Conservation (phyloP, 2,329 filamentous ascomycete genomes). For the Zopfia rhizophila region DNA sequence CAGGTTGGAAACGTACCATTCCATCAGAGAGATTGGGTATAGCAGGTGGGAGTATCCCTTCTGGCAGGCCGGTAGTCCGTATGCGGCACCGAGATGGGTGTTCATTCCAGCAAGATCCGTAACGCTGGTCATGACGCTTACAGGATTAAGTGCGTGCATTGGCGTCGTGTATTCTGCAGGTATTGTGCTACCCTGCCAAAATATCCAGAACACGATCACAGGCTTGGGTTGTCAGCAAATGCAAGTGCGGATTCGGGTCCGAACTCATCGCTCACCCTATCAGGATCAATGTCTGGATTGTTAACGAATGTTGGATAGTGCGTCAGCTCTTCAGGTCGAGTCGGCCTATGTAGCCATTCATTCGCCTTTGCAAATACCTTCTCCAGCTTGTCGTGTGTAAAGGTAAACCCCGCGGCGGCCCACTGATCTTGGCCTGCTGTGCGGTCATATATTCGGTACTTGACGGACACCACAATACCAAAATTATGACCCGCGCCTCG, state of each 20-base stretch:
- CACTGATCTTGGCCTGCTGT: slow-evolving; percentile 19
- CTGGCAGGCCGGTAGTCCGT: slow-evolving; percentile 24
- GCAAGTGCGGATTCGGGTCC: not conserved
- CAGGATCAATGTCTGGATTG: slow-evolving; percentile 22
- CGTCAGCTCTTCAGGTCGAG: slow-evolving; percentile 21
- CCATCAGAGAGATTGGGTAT: slow-evolving; percentile 23
- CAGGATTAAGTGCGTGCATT: slow-evolving; percentile 25
- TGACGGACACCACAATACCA: slow-evolving; percentile 46
- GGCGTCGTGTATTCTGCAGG: slow-evolving; percentile 29
- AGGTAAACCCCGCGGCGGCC: slow-evolving; percentile 24
- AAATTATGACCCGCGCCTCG: slow-evolving; percentile 49
- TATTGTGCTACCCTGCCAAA: slow-evolving; percentile 28
- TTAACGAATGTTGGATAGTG: slow-evolving; percentile 26
- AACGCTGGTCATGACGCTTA: slow-evolving; percentile 14
- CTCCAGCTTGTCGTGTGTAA: slow-evolving; percentile 31
- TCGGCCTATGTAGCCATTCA: slow-evolving; percentile 20
- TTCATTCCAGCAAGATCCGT: slow-evolving; percentile 30
- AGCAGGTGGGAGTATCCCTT: slow-evolving; percentile 23
- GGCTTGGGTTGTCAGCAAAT: slow-evolving; percentile 16
- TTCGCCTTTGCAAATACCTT: slow-evolving; percentile 23
- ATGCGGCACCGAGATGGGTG: slow-evolving; percentile 15
- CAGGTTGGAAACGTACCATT: slow-evolving; percentile 20
- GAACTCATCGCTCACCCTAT: slow-evolving; percentile 19
- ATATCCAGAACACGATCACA: slow-evolving; percentile 26
- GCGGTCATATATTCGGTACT: slow-evolving; percentile 18